Conservation (phyloP, 192 early-diverging fungal genomes). For the Umbelopsis isabellina region DNA sequence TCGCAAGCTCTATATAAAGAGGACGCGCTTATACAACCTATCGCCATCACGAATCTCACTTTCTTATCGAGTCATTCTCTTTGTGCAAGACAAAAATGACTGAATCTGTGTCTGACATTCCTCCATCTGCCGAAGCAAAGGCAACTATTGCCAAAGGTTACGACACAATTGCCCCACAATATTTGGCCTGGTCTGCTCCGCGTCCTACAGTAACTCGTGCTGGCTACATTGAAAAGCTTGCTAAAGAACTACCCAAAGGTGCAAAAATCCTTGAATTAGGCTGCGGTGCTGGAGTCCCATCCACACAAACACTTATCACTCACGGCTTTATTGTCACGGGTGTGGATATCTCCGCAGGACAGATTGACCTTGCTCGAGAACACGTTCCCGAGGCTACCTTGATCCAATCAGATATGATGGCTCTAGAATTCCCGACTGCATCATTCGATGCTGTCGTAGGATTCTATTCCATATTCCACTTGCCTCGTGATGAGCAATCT, state of each 20-base stretch:
- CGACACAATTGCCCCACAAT: not conserved
- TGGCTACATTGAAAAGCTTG: not conserved
- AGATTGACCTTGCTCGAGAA: not conserved
- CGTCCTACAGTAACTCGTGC: not conserved
- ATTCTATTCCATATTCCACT: constrained; percentile 21
- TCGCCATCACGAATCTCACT: too few species aligned
- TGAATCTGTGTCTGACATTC: not conserved
- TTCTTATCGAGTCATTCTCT: too few species aligned
- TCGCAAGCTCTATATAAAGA: too few species aligned
- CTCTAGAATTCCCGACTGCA: not conserved
- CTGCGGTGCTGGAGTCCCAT: constrained; percentile 5
- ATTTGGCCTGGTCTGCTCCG: not conserved
- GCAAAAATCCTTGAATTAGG: constrained; percentile 18
- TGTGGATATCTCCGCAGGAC: constrained; percentile 14
- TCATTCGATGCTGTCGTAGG: constrained; percentile 20
- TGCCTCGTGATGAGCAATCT: constrained; percentile 12
- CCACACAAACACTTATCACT: not conserved
- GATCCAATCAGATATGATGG: constrained; percentile 20
- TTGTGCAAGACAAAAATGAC: too few species aligned
- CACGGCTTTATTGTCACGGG: constrained; percentile 1
- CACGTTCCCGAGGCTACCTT: constrained; percentile 19
- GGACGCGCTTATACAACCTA: too few species aligned
- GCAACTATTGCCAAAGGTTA: constrained; percentile 5
- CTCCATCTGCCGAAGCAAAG: not conserved
- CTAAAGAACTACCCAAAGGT: not conserved